These are phyloP conservation scores for Hyaloscypha variabilis DNA, from an alignment of 495 filamentous ascomycete genomes.

Conservation along the genomic window DNA sequence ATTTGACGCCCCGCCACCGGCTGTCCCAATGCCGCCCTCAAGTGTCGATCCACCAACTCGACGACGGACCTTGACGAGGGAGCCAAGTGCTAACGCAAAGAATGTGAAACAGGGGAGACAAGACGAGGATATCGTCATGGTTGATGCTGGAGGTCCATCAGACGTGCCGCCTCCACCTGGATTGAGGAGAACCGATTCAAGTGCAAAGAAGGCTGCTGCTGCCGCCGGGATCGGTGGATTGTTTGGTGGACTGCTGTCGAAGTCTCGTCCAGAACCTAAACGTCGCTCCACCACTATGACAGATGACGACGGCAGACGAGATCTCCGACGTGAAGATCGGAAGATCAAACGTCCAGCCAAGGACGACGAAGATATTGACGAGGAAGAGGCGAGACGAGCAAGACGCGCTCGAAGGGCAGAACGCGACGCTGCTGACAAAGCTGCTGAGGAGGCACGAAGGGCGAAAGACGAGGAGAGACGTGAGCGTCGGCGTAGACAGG, in stretches of 20 bases:
- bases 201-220: conserved; percentile 44
- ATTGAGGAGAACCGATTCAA: conserved; percentile 35
- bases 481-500: conserved; percentile 32
- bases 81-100: conserved; percentile 29
- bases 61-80: conserved; percentile 19
- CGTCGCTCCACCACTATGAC: conserved; percentile 26
- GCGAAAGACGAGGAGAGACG: conserved; percentile 43
- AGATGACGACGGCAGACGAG: conserved; percentile 40
- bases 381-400: conserved; percentile 56
- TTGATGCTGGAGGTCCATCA: conserved; percentile 40
- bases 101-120: conserved; percentile 33
- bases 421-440: conserved; percentile 34
- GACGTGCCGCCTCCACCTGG: conserved; percentile 12
- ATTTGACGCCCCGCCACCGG: conserved; percentile 27
- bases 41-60: conserved; percentile 25
- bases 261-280: conserved; percentile 33
- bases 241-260: conserved; percentile 36
- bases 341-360: conserved; percentile 31
- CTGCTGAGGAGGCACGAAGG: conserved; percentile 54
- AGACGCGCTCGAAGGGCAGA: conserved; percentile 51
- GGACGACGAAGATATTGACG: conserved; percentile 31
- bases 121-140: conserved; percentile 53
- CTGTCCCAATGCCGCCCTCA: conserved; percentile 32
- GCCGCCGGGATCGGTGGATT: conserved; percentile 46
- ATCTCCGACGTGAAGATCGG: conserved; percentile 38